A percentile compares a stretch with the other conserved stretches of the same genome.
Conservation (phyloP, 805 yeast species). For the Lachancea meyersii region DNA sequence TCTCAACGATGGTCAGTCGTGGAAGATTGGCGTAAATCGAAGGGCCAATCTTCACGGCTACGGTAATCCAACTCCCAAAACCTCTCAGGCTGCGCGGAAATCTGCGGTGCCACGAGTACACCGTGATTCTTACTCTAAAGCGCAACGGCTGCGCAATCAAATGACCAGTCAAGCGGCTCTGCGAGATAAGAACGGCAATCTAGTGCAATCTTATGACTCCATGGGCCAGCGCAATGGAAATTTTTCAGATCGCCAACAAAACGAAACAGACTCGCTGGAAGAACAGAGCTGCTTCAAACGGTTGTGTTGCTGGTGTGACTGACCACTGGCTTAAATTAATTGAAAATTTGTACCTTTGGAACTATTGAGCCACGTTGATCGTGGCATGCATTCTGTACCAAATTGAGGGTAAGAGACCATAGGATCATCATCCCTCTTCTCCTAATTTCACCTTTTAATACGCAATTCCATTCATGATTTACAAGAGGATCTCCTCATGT, state of each 20-base stretch:
- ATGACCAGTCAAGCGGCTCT: slow-evolving; percentile 7
- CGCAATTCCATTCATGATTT: slow-evolving; percentile 1
- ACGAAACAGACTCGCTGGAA: slow-evolving; percentile 10
- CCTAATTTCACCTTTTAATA: not conserved
- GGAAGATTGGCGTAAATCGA: slow-evolving; percentile 71
- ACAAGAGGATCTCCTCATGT: slow-evolving; percentile 7
- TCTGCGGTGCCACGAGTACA: slow-evolving; percentile 8
- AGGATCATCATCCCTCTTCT: not conserved
- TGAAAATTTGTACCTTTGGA: not conserved
- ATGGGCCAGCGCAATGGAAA: slow-evolving; percentile 21
- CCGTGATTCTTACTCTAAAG: slow-evolving; percentile 15
- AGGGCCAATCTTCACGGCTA: slow-evolving; percentile 79
- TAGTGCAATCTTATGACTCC: slow-evolving; percentile 20
- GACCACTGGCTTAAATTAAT: not conserved
- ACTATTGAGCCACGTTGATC: slow-evolving; percentile 7
- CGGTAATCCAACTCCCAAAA: slow-evolving; percentile 58
- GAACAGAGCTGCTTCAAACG: slow-evolving; percentile 17
- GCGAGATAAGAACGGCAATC: slow-evolving; percentile 5
- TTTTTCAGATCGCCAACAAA: slow-evolving; percentile 6
- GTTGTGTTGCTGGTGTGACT: slow-evolving; percentile 19
- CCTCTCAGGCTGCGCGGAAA: slow-evolving; percentile 15
- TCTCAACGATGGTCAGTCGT: slow-evolving; percentile 71
- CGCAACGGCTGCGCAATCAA: slow-evolving; percentile 7
- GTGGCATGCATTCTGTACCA: slow-evolving; percentile 4
- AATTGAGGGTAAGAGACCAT: not conserved